phyloP scores from a whole-genome alignment of 345 rosid genomes.

The Hibiscus tridactylites region DNA sequence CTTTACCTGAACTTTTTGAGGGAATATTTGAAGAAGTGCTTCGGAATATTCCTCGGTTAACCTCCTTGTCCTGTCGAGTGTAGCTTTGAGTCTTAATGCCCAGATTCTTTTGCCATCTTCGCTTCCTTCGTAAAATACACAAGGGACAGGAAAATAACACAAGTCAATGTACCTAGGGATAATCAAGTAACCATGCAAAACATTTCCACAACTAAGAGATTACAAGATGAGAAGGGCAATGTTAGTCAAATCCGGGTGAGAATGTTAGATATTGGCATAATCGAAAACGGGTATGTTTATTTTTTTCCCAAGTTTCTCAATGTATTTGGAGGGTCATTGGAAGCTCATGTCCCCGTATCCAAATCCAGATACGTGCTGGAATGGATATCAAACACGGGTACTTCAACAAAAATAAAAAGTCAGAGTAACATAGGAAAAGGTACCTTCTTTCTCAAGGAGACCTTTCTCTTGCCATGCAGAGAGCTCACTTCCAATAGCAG shows the following conservation, averaged over 20 bases:
- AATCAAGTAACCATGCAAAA: background rate
- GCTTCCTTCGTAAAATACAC: constrained; percentile 36
- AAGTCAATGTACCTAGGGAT: background rate
- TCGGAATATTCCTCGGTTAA: constrained; percentile 89
- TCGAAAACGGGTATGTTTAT: background rate
- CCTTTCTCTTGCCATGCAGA: constrained; percentile 78
- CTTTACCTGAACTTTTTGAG: constrained; percentile 77
- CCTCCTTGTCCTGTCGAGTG: constrained; percentile 89
- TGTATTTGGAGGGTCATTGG: background rate
- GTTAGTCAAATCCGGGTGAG: background rate
- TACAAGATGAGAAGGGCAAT: constrained; percentile 2
- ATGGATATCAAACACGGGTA: background rate
- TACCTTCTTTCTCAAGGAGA: constrained; percentile 70
- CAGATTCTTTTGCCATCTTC: constrained; percentile 85
- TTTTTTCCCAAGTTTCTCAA: background rate
- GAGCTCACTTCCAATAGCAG: constrained; percentile 72
- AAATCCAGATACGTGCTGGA: background rate
- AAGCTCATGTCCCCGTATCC: background rate
- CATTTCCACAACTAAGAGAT: background rate
- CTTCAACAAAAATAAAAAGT: background rate
- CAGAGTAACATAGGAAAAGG: background rate
- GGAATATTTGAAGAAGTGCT: constrained; percentile 75
- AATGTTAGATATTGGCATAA: background rate
- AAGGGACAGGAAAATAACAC: constrained; percentile 3
- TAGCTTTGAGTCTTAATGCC: constrained; percentile 91